Conservation (phyloP, 139 green algal species). For the Coelastrella sp. region DNA sequence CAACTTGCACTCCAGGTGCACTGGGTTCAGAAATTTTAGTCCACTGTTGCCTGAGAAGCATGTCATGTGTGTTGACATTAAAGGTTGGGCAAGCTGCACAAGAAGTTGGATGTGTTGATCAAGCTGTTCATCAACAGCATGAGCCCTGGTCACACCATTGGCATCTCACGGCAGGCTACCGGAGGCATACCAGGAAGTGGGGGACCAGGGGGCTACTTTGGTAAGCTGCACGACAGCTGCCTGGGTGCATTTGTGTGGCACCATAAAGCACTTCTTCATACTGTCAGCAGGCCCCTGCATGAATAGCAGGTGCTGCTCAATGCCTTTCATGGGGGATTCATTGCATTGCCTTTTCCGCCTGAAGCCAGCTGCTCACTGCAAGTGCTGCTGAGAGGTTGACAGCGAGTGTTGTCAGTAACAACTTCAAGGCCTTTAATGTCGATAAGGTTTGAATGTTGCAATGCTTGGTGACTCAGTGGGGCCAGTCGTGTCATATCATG, state of each 20-base stretch:
- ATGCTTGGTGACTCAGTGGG: not conserved
- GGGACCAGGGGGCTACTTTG: not conserved
- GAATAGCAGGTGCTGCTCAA: not conserved
- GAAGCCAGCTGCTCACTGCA: too few relatives aligned
- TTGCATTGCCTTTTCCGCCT: too few relatives aligned
- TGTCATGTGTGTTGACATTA: not conserved
- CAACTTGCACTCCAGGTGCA: not conserved
- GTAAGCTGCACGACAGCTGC: not conserved
- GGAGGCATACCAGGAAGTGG: not conserved
- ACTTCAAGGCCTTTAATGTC: not conserved
- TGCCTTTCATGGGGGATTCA: not conserved
- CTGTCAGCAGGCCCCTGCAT: not conserved
- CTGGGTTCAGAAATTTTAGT: not conserved
- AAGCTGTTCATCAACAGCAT: constrained; percentile 44
- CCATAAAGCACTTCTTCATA: not conserved
- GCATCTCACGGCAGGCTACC: constrained; percentile 1
- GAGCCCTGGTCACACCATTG: not conserved
- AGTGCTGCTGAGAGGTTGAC: too few relatives aligned
- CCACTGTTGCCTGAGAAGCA: not conserved
- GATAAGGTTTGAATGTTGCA: not conserved
- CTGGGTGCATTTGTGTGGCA: not conserved
- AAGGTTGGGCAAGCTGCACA: constrained; percentile 14
- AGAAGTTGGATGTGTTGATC: constrained; percentile 52
- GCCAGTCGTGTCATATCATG: not conserved
- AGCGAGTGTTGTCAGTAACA: not conserved